Evolutionary conservation across 192 early-diverging fungal species (phyloP).

Genomic region (Gaertneriomyces semiglobifer): DNA sequence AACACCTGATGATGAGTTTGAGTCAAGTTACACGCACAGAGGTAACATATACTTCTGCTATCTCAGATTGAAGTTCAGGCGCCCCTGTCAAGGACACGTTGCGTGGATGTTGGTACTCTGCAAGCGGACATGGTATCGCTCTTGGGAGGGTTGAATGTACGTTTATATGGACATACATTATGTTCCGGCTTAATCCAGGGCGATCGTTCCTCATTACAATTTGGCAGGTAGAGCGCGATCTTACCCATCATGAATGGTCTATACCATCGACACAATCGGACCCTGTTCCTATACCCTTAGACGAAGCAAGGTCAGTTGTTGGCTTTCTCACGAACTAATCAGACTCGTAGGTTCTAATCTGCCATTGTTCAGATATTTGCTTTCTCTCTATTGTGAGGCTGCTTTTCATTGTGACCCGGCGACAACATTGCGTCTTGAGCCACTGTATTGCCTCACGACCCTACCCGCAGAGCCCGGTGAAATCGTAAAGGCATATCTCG

Average conservation of each 20-base stretch:
- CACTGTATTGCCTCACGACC: not conserved
- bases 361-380: not conserved
- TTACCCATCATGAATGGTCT: not conserved
- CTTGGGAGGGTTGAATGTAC: not conserved
- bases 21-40: not conserved
- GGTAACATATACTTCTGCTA: not conserved
- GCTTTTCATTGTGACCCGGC: not conserved
- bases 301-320: constrained; percentile 1
- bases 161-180: not conserved
- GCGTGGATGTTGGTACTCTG: not conserved
- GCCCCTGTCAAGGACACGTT: not conserved
- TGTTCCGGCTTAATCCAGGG: no score
- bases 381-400: constrained; percentile 1
- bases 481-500: not conserved
- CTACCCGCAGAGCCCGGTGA: not conserved
- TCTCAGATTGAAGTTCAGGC: not conserved
- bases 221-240: no score
- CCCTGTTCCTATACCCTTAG: not conserved
- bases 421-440: not conserved
- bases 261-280: not conserved
- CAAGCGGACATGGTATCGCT: not conserved
- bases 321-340: not conserved
- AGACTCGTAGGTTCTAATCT: not conserved
- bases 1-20: not conserved
- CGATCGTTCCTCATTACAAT: no score